phyloP scores from a whole-genome alignment of 108 stramenopile genomes.

The Pelagomonas calceolata region DNA sequence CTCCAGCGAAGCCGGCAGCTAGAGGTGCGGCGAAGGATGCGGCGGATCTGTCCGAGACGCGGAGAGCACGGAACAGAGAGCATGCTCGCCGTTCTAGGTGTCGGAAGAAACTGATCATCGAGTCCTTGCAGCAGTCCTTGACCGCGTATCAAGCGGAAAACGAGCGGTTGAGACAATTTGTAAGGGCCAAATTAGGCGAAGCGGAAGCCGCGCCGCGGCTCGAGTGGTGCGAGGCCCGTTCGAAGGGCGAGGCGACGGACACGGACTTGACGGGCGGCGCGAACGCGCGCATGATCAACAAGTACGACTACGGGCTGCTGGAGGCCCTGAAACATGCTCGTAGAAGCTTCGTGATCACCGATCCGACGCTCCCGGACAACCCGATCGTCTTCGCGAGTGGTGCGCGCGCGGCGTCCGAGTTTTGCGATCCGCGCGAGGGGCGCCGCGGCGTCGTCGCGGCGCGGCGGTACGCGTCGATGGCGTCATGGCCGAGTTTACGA shows the following conservation, averaged over 20 bases:
- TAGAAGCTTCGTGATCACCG: slow-evolving; percentile 77
- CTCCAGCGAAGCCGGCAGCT: not conserved
- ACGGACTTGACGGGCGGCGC: too few species aligned
- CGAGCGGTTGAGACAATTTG: slow-evolving; percentile 49
- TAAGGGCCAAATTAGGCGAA: slow-evolving; percentile 66
- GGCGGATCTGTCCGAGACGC: slow-evolving; percentile 4
- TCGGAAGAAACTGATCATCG: slow-evolving; percentile 93
- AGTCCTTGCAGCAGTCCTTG: slow-evolving; percentile 87
- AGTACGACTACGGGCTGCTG: slow-evolving; percentile 69
- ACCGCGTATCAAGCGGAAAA: slow-evolving; percentile 78
- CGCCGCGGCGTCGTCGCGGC: too few species aligned
- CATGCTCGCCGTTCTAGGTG: slow-evolving; percentile 93
- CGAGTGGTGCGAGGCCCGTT: slow-evolving; percentile 43
- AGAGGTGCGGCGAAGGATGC: not conserved
- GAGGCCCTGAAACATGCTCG: slow-evolving; percentile 63
- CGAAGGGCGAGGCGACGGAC: slow-evolving; percentile 5
- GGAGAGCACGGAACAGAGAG: slow-evolving; percentile 83
- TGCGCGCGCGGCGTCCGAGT: too few species aligned
- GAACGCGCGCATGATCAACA: slow-evolving; percentile 22
- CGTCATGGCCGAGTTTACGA: too few species aligned
- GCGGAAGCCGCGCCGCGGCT: slow-evolving; percentile 60
- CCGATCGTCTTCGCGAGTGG: slow-evolving; percentile 82
- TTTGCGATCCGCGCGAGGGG: too few species aligned
- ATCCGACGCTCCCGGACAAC: slow-evolving; percentile 93
- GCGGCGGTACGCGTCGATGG: too few species aligned